Conservation (phyloP, 495 filamentous ascomycete genomes). For the Pseudotulostoma volvatum region DNA sequence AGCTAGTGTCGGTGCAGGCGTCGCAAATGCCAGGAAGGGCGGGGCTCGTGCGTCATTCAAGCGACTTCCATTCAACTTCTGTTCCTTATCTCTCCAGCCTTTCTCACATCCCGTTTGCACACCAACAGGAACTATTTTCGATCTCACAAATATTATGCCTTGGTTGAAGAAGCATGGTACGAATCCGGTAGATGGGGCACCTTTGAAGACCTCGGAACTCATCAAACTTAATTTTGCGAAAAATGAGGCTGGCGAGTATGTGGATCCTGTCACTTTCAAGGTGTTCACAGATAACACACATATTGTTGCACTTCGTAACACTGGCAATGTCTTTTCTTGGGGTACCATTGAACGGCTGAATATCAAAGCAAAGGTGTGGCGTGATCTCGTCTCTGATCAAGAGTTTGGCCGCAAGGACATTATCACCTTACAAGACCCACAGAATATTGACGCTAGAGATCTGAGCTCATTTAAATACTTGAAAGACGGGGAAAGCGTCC, state of each 20-base stretch:
- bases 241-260: slow-evolving; percentile 83
- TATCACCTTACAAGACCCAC: slow-evolving; percentile 91
- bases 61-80: slow-evolving; percentile 94
- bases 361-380: slow-evolving; percentile 95
- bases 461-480: slow-evolving; percentile 81
- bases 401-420: slow-evolving; percentile 87
- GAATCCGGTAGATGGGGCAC: slow-evolving; percentile 72
- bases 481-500: slow-evolving; percentile 59
- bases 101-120: slow-evolving; percentile 80
- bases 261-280: slow-evolving; percentile 95
- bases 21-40: slow-evolving; percentile 29
- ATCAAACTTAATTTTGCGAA: slow-evolving; percentile 84
- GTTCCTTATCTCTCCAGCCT: slow-evolving; percentile 85
- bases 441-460: slow-evolving; percentile 72
- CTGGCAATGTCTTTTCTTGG: slow-evolving; percentile 89
- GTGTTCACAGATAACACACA: slow-evolving; percentile 96
- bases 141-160: slow-evolving; percentile 68
- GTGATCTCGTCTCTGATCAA: slow-evolving; percentile 71
- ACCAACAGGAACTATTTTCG: slow-evolving; percentile 60
- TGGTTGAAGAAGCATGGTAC: slow-evolving; percentile 90
- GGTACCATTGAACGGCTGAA: slow-evolving; percentile 92
- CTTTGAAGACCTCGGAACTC: slow-evolving; percentile 63
- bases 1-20: slow-evolving; percentile 56
- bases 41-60: slow-evolving; percentile 53
- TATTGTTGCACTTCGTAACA: slow-evolving; percentile 73